Base-by-base conservation (phyloP, 2,329 filamentous ascomycete species). In the Xylaria hypoxylon region DNA sequence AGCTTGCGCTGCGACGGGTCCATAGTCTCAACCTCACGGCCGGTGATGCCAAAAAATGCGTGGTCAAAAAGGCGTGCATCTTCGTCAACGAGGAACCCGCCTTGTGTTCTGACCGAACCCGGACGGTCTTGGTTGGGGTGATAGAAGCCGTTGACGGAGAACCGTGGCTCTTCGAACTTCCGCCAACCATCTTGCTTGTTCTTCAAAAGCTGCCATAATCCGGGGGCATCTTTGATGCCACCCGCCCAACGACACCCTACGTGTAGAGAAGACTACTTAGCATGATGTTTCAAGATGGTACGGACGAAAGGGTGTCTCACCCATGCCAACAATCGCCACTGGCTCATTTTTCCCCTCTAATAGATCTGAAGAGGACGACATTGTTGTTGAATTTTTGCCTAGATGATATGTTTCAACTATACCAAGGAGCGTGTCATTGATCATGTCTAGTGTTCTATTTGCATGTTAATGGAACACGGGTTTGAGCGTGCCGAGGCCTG, bases 1-100 rank as follows among this genome's bases (percentile, higher is more conserved):
- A 75, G 67, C 68, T 75, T 76, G 0, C 79, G 70, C 47, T 80
- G 79, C 28, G 74, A 70, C 0, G 80, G 79, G 57, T 82, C 80
- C 71, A 81, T 71, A 1, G 73, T 69, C 44, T 73, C 72, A 0
- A 71, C 73, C 28, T 80, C 78, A 0, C 68, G 70, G 1, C 71
- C 64, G 0, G 73, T 74, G 13, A 80, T 78, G 0, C 72, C 71
- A 59, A 82, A 82, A 67, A 81, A 81, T 0, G 74, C 65, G 0
- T 76, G 77, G 62, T 82, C 80, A 48, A 80, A 81, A 0, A 68
- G 67, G 1, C 71, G 73, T 0, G 75, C 59, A 45, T 80, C 76
- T 17, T 77, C 72, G 78, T 31, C 28, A 4, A 31, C 28, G 28
- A 67, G 59, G 24, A 56, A 67, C 1, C 19, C 64, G 5, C 64